A percentile compares a stretch with the other conserved stretches of the same genome.
These are phyloP conservation scores for Drechslera avenae DNA, from an alignment of 2,329 filamentous ascomycete species.

Conservation along the genomic window DNA sequence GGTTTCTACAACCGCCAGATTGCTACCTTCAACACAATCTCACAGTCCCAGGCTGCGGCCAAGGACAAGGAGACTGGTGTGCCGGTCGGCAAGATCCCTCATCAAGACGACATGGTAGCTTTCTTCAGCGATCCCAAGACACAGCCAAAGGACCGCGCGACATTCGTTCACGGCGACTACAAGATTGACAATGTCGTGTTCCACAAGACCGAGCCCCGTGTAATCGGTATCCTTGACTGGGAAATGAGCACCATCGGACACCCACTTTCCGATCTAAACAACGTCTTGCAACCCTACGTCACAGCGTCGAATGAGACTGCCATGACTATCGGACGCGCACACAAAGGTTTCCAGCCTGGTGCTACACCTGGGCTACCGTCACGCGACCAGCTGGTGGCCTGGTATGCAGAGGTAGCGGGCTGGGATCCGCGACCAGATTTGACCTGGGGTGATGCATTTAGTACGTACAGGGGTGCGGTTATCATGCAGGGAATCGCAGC, in stretches of 20 bases:
- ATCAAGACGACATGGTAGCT: slow-evolving; percentile 76
- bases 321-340: slow-evolving; percentile 48
- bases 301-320: slow-evolving; percentile 49
- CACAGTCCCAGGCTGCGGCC: slow-evolving; percentile 74
- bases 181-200: slow-evolving; percentile 75
- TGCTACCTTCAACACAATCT: slow-evolving; percentile 79
- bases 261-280: slow-evolving; percentile 86
- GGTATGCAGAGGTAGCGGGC: slow-evolving; percentile 71
- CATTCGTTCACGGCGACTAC: slow-evolving; percentile 92
- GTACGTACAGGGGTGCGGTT: slow-evolving; percentile 62
- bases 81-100: slow-evolving; percentile 80
- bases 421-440: slow-evolving; percentile 70
- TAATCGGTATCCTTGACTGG: slow-evolving; percentile 90
- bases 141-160: slow-evolving; percentile 78
- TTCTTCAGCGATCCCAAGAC: slow-evolving; percentile 74
- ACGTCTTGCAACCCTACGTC: slow-evolving; percentile 64
- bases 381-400: slow-evolving; percentile 63
- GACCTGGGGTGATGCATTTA: slow-evolving; percentile 69
- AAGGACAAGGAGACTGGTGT: slow-evolving; percentile 77
- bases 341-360: slow-evolving; percentile 64
- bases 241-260: slow-evolving; percentile 99
- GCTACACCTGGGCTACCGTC: slow-evolving; percentile 69
- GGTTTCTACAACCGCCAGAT: slow-evolving; percentile 90
- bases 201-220: slow-evolving; percentile 82
- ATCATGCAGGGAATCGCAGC: slow-evolving; percentile 92